Evolutionary conservation across 768 basidiomycete genomes (phyloP), one percentile per base, ranked within the genome.

Genomic region (Leccinum ochraceum): DNA sequence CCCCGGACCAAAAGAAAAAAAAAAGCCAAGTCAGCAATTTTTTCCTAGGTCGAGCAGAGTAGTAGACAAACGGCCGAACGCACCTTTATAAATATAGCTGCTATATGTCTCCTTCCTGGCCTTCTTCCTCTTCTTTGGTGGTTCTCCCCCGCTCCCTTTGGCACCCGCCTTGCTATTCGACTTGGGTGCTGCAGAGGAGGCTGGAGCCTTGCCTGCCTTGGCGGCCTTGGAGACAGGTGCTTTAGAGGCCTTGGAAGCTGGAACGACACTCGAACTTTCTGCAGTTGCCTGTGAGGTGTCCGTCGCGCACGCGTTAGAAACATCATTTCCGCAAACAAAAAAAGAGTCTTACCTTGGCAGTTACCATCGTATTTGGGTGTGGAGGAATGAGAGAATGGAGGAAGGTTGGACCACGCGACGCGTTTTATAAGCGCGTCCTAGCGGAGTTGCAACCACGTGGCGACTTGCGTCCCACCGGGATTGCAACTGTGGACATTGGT

Each of bases 11-110:
- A 6, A 20, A 20, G 11, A 46, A 13, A 10, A 37, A 4, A 4
- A 37, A 37, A 16, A 42, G n/a, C n/a, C 0, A n/a, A 4, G 3
- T 63, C 36, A 49, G 24, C 17, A 6, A 10, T 6, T 39, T 1
- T 0, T 11, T 37, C 30, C 6, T 6, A 28, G 7, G 16, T 9
- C 20, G 17, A n/a, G 42, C 42, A 6, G 14, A 11, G 39, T 11
- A 11, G 24, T 46, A 46, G 30, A 44, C 22, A 24, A 16, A 9
- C 20, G 39, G 32, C 10, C 11, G 32, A 22, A 68, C 74, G 48
- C 53, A 83, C 81, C 81, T 71, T 83, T 84, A 77, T 83, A 85
- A 67, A 88, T 85, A 77, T 87, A 87, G n/a, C 83, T 81, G 67
- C 81, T 80, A 73, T 83, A 84, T 5, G 83, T 84, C 69, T 85